Conservation (phyloP, 257 asterid genomes). For the Linaria vulgaris region DNA sequence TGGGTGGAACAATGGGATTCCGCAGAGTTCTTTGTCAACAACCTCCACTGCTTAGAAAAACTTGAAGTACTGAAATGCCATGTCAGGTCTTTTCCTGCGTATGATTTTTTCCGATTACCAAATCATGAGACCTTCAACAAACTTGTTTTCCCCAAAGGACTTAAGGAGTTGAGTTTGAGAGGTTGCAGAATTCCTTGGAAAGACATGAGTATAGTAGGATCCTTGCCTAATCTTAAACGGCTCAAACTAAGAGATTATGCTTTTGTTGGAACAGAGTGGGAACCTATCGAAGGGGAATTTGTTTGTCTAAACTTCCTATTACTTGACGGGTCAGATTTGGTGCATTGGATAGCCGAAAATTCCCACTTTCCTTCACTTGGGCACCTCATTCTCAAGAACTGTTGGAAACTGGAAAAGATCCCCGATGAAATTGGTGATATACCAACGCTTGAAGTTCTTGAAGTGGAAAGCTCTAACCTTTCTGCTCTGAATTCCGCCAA, state of each 20-base stretch:
- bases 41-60: slow-evolving; percentile 16
- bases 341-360: no score
- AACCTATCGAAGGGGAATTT: slow-evolving; percentile 18
- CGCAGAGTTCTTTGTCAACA: slow-evolving; percentile 12
- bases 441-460: neutral
- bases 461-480: neutral
- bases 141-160: neutral
- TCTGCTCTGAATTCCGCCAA: neutral
- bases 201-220: neutral
- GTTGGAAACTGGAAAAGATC: neutral
- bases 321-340: no score
- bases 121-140: neutral
- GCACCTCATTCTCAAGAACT: no score
- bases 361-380: no score
- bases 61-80: slow-evolving; percentile 28
- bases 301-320: no score
- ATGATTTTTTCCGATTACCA: neutral
- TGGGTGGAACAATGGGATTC: neutral
- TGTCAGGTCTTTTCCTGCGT: neutral
- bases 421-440: neutral
- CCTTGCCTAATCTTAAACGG: slow-evolving; percentile 19
- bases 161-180: slow-evolving; percentile 20
- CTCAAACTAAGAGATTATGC: slow-evolving; percentile 7
- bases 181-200: slow-evolving; percentile 23
- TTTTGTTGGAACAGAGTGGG: slow-evolving; percentile 15